Conservation (phyloP, 73 alveolate genomes). For the Tetrahymena elliotti region DNA sequence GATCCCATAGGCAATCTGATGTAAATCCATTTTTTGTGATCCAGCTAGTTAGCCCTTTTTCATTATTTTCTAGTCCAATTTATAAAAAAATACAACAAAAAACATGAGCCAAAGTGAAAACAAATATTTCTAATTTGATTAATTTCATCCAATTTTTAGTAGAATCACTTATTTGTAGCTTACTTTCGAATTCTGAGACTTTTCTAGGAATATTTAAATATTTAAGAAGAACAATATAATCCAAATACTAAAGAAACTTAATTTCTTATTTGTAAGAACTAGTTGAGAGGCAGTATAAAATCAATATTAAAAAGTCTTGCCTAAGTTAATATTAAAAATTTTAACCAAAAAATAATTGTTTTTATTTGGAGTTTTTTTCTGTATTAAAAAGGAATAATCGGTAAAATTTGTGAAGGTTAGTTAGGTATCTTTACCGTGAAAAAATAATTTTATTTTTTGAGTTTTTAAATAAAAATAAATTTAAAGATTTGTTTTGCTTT, state of each 20-base stretch:
- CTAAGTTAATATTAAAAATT: not conserved
- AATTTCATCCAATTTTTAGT: not conserved
- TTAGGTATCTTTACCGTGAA: too few relatives aligned
- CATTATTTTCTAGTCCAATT: not conserved
- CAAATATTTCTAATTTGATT: not conserved
- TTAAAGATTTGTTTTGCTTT: too few relatives aligned
- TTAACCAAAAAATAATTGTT: not conserved
- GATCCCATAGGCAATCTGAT: not conserved
- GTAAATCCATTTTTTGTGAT: not conserved
- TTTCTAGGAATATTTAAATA: not conserved
- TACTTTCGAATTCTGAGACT: not conserved
- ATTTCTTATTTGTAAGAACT: not conserved
- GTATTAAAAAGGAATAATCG: too few relatives aligned
- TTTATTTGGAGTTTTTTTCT: too few relatives aligned
- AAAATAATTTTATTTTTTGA: too few relatives aligned
- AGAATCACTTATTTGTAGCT: not conserved
- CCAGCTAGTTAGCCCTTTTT: not conserved
- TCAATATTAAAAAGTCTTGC: not conserved
- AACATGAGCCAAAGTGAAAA: not conserved
- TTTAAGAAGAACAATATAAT: not conserved
- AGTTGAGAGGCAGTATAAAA: not conserved
- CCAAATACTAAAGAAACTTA: not conserved
- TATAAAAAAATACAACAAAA: not conserved
- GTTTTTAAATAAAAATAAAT: too few relatives aligned
- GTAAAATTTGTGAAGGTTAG: too few relatives aligned